Base-by-base conservation (phyloP, 345 rosid genomes). In the Raphanus sativus region DNA sequence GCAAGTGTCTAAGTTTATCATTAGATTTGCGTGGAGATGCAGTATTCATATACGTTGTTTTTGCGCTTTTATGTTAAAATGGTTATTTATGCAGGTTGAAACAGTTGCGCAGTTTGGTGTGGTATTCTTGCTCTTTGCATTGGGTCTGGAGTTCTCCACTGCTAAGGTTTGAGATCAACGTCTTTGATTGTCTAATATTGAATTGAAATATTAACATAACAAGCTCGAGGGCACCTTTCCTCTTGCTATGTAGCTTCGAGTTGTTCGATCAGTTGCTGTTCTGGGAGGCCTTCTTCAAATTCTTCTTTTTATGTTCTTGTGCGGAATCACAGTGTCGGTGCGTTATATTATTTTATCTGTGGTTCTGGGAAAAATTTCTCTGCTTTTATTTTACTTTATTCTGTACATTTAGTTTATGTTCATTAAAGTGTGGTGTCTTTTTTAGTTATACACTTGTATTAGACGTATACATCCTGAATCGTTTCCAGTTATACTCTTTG, bases 71-170 rank as follows among this genome's bases (percentile, higher is more conserved):
- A 21, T 21, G 21, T 21, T 21, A 21, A 21, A 0, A 66, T 42
- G 38, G 12, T 34, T 42, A 38, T 38, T 11, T 13, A 34, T 76
- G 40, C 68, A 93, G 98, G 96, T 94, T 79, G 98, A 91, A 86
- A 94, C 98, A 9, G 98, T 90, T 55, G 98, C 97, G 72, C 98
- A 94, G 80, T 94, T 94, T 81, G 98, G 98, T 76, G 98, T 93
- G 54, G 78, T 94, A 76, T 90, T 91, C 81, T 89, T 94, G 79
- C 94, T 93, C 79, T 94, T 94, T 70, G 98, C 97, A 21, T 76
- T 91, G 80, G 97, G 98, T 74, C 83, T 94, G 72, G 98, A 94
- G 83, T 93, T 93, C 81, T 91, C 98, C 24, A 77, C 90, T 5
- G 67, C 92, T 38, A 93, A 91, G 88, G 98, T 91, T 97, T 91